These are phyloP conservation scores for Nakazawaea ernobii DNA, from an alignment of 805 yeast species.

Conservation along the genomic window DNA sequence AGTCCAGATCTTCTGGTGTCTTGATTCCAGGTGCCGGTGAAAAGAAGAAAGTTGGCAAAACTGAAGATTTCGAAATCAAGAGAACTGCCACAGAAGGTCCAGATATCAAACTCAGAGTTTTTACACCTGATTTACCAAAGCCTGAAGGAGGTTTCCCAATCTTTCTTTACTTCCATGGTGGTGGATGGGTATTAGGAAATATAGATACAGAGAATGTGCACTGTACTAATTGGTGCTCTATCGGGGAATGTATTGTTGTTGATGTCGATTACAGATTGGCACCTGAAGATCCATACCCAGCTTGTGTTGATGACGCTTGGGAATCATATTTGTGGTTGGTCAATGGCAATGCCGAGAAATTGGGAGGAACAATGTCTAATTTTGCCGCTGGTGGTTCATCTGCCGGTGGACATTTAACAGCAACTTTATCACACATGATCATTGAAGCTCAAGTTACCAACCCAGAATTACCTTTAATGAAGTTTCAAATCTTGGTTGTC, in stretches of 20 bases:
- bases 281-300: constrained; percentile 45
- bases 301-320: constrained; percentile 39
- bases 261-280: constrained; percentile 46
- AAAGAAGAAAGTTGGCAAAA: constrained; percentile 21
- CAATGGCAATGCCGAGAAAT: constrained; percentile 17
- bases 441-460: constrained; percentile 29
- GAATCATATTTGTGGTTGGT: constrained; percentile 28
- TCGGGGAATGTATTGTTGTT: constrained; percentile 32
- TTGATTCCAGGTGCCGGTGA: constrained; percentile 32
- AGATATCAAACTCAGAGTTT: constrained; percentile 27
- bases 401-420: constrained; percentile 37
- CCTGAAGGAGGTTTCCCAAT: constrained; percentile 34
- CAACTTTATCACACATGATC: constrained; percentile 17
- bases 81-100: constrained; percentile 24
- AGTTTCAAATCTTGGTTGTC: constrained; percentile 35
- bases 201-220: constrained; percentile 35
- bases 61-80: constrained; percentile 26
- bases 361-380: constrained; percentile 25
- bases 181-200: constrained; percentile 39
- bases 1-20: constrained; percentile 7
- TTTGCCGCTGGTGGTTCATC: constrained; percentile 41
- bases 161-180: constrained; percentile 37
- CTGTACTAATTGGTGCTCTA: constrained; percentile 34
- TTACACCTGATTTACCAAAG: constrained; percentile 29
- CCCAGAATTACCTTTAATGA: constrained; percentile 27